These are phyloP conservation scores for Coemansia sp. DNA, from an alignment of 192 early-diverging fungal genomes.

Conservation along the genomic window DNA sequence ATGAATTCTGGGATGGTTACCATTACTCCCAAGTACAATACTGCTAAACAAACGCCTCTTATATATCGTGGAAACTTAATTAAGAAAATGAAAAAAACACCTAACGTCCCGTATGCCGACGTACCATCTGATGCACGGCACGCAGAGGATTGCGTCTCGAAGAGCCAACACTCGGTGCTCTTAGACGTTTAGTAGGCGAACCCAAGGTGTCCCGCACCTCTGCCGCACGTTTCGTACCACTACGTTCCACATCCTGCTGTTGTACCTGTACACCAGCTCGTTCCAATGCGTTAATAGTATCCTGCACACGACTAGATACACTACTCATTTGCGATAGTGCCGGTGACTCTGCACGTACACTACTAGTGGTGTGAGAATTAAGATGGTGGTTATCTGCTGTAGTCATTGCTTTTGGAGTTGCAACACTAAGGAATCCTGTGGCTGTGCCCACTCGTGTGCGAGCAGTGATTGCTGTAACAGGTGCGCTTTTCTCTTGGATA, in stretches of 20 bases:
- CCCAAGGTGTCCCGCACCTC: conserved; percentile 13
- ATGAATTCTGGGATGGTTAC: no score
- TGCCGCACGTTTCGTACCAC: conserved; percentile 23
- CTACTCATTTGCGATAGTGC: conserved; percentile 38
- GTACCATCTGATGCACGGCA: conserved; percentile 20
- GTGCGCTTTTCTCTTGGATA: conserved; percentile 1
- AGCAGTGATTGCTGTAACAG: background rate
- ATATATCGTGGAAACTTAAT: no score
- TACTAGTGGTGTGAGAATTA: conserved; percentile 13
- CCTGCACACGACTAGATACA: conserved; percentile 34
- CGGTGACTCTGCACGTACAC: conserved; percentile 31
- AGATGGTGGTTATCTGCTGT: conserved; percentile 6
- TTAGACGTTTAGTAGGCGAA: conserved; percentile 39
- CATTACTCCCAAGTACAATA: no score
- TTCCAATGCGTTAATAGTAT: conserved; percentile 36
- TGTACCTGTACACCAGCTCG: conserved; percentile 10
- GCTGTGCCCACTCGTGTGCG: conserved; percentile 26
- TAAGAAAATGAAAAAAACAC: background rate
- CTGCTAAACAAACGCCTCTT: no score
- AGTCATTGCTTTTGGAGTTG: conserved; percentile 7
- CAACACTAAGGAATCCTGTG: conserved; percentile 42
- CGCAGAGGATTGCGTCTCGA: conserved; percentile 18
- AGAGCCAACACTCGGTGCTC: conserved; percentile 12
- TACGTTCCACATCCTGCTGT: background rate
- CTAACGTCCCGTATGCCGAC: conserved; percentile 22